A percentile compares a stretch with the other conserved stretches of the same genome.
Evolutionary conservation across 495 filamentous ascomycete species (phyloP).

Genomic region (Astrothelium macrocarpum): DNA sequence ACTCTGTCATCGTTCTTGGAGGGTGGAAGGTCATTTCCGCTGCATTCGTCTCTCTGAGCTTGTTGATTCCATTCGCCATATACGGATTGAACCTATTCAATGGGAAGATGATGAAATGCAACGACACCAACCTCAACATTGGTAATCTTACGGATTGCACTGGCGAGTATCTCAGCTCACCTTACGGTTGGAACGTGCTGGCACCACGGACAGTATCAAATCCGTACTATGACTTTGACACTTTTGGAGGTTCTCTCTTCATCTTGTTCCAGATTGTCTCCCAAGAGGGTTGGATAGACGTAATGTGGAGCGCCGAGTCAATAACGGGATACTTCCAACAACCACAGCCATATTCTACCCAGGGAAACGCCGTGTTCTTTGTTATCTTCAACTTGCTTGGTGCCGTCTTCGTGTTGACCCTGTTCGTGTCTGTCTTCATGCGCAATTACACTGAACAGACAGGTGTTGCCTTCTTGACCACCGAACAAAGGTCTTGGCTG

Average conservation of each 20-base stretch:
- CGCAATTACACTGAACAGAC: conserved; percentile 98
- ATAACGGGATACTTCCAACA: conserved; percentile 71
- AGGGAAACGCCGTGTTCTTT: conserved; percentile 88
- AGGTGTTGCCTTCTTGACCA: conserved; percentile 89
- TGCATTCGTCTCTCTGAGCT: conserved; percentile 85
- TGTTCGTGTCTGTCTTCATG: conserved; percentile 99
- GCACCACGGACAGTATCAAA: conserved; percentile 73
- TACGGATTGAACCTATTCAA: conserved; percentile 90
- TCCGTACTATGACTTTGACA: conserved; percentile 84
- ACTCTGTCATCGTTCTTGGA: conserved; percentile 87
- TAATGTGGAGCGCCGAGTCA: conserved; percentile 70
- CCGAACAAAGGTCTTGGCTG: conserved; percentile 94
- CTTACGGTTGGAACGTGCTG: conserved; percentile 72
- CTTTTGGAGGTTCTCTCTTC: conserved; percentile 84
- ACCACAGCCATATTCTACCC: conserved; percentile 53
- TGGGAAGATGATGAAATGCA: conserved; percentile 70
- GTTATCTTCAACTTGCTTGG: conserved; percentile 93
- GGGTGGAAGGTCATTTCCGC: conserved; percentile 84
- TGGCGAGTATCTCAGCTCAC: conserved; percentile 66
- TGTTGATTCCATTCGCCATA: conserved; percentile 92
- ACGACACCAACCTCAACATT: conserved; percentile 50
- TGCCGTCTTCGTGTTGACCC: conserved; percentile 91
- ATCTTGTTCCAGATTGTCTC: conserved; percentile 99
- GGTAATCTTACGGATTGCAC: conserved; percentile 63
- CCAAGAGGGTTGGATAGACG: conserved; percentile 93